Percentiles rank a stretch among this genome's conserved stretches.
Conservation (phyloP, 2,329 filamentous ascomycete genomes). For the Ascochyta lentis region DNA sequence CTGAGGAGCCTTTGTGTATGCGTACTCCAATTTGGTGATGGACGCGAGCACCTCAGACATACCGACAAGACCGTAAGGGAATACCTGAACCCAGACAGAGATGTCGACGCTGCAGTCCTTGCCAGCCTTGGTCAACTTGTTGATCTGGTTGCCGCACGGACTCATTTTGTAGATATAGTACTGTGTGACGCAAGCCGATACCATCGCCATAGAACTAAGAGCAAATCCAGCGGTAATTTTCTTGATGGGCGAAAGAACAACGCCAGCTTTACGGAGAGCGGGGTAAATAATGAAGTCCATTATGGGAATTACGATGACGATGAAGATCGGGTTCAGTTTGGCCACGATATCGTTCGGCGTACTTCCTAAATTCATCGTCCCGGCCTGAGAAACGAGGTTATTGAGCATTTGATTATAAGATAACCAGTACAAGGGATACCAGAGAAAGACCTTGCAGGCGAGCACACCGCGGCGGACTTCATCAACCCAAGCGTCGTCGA, state of each 20-base stretch:
- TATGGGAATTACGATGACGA: constrained; percentile 70
- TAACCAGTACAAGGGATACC: constrained; percentile 61
- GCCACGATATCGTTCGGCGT: constrained; percentile 80
- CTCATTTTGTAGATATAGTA: constrained; percentile 57
- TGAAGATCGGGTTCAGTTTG: constrained; percentile 77
- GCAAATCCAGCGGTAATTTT: constrained; percentile 75
- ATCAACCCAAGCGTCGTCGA: constrained; percentile 80
- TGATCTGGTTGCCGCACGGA: constrained; percentile 36
- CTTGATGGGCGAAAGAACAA: constrained; percentile 77
- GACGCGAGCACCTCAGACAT: constrained; percentile 68
- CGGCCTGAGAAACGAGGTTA: constrained; percentile 73
- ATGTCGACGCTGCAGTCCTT: constrained; percentile 53
- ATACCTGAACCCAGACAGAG: constrained; percentile 63
- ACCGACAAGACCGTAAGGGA: constrained; percentile 63
- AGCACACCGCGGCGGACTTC: constrained; percentile 69
- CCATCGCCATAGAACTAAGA: constrained; percentile 67
- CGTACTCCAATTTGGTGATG: constrained; percentile 70
- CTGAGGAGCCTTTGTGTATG: constrained; percentile 59
- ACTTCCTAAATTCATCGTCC: constrained; percentile 70
- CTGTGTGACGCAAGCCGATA: constrained; percentile 64
- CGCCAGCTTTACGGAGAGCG: constrained; percentile 66
- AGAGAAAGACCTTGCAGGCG: constrained; percentile 57
- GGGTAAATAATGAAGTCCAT: constrained; percentile 73
- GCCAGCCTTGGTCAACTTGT: constrained; percentile 47
- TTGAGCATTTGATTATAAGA: constrained; percentile 60